Evolutionary conservation across 257 asterid species (phyloP), one percentile per base, ranked within the genome.

Genomic region (Plantago ovata): DNA sequence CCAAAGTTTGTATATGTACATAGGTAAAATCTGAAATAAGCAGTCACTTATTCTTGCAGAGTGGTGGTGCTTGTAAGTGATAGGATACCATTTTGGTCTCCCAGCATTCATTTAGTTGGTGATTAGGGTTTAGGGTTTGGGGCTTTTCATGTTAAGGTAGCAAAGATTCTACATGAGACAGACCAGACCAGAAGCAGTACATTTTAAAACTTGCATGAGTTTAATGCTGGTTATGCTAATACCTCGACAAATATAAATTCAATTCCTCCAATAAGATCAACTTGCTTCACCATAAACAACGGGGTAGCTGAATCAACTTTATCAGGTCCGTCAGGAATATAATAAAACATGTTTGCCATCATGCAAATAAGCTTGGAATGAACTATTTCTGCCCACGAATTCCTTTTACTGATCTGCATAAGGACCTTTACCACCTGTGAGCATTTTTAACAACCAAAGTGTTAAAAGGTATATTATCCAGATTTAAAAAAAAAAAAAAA

Each of bases 351-450:
- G 79, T 81, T 86, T 24, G 99, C 77, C 80, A 93, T 72, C 92
- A 93, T 86, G 80, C 92, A 87, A 71, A 93, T 77, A 55, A 93
- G 97, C 76, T 89, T 86, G 91, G 86, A 78, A 69, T 84, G 97
- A 76, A 93, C 95, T 65, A 86, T 81, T 79, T 86, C 96, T 23
- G 97, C 96, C 99, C 99, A 93, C 40, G 87, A 84, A 74, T 93
- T 81, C 70, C 75, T 84, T 75, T 94, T 78, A 72, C 99, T 89
- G 61, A 86, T 83, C 66, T 72, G 79, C 78, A 84, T 75, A 53
- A 93, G 89, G 67, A 74, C 87, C 79, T 86, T 82, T 58, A 93
- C 80, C 66, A 93, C 97, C 99, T 93, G 84, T 45, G 66, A 66
- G 51, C 67, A 70, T 44, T 50, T 48, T 13, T 32, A 44, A 10